Base-by-base conservation (phyloP, 108 stramenopile genomes). In the Pseudonitzschia pungens region DNA sequence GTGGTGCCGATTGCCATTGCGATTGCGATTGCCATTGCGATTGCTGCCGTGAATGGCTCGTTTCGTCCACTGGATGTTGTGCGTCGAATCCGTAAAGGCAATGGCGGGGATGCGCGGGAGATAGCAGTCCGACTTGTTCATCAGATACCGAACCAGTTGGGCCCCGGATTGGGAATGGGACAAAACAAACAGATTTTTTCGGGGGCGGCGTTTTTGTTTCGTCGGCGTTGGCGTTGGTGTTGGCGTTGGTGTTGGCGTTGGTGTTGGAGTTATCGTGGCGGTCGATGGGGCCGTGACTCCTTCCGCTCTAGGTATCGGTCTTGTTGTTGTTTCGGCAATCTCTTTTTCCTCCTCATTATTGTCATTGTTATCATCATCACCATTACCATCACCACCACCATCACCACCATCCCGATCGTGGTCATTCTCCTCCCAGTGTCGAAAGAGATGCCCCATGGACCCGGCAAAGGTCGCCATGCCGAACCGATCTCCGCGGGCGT, bases 81-180 rank as follows among this genome's bases (percentile, higher is more conserved):
- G 92, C 21, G 88, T 91, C 65, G 90, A 91, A 57, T 93, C 92
- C 1, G 92, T 93, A 68, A 93, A 93, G 2, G 88, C 92, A 36
- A 89, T 83, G 52, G 89, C 89, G 7, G 79, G 78, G 20, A 93
- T 88, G 20, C 82, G 85, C 14, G 88, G 88, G 1, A 90, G 51
- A 54, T 85, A 85, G 15, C 78, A 71, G 15, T 85, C 29, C 27
- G 69, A 68, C 48, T 83, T 76, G 52, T 87, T 81, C 44, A 92
- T 71, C 12, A 89, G 77, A 65, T 84, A 88, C 11, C 91, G 73
- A 0, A 80, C 86, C 55, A 92, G 69, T 45, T 92, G 91, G 8
- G 85, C 79, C 12, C 91, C 91, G 0, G 87, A 84, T 15, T 85
- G 82, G 1, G 91, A 92, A 73, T 92, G 91, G 29, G 88, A 86